phyloP scores from a whole-genome alignment of 495 filamentous ascomycete species.

The Cetradonia linearis region DNA sequence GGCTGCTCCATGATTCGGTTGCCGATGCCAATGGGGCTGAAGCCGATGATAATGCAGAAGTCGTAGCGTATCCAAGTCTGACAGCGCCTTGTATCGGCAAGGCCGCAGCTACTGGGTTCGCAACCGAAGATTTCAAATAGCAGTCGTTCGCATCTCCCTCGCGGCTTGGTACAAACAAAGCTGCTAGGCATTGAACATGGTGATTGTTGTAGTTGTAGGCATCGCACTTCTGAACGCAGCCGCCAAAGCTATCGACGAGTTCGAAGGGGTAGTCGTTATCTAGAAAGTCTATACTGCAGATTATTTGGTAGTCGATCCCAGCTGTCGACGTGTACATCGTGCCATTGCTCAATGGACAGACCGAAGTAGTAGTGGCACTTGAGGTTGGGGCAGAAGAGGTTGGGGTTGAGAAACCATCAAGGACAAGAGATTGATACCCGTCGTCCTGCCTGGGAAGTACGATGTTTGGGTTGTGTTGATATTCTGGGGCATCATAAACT shows the following conservation, averaged over 20 bases:
- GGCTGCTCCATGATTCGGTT: not conserved
- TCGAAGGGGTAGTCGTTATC: conserved; percentile 20
- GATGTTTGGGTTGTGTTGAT: not conserved
- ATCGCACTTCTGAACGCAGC: conserved; percentile 25
- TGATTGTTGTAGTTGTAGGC: conserved; percentile 21
- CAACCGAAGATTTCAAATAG: conserved; percentile 26
- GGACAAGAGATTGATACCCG: conserved; percentile 22
- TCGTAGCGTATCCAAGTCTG: conserved; percentile 8
- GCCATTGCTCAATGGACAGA: conserved; percentile 23
- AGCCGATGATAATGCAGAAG: not conserved
- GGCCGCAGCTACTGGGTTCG: conserved; percentile 11
- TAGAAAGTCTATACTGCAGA: conserved; percentile 24
- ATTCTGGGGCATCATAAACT: not conserved
- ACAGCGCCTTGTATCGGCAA: conserved; percentile 21
- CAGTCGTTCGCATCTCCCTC: conserved; percentile 21
- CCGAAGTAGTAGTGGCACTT: conserved; percentile 3
- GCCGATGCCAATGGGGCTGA: not conserved
- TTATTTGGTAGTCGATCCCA: conserved; percentile 21
- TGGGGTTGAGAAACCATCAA: conserved; percentile 11
- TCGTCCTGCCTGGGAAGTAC: conserved; percentile 14
- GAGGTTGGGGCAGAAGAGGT: conserved; percentile 8
- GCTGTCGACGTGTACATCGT: conserved; percentile 21
- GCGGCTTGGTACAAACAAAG: conserved; percentile 21
- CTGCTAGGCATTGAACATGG: conserved; percentile 20
- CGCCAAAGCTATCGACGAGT: conserved; percentile 21